Base-by-base conservation (phyloP, 2,329 filamentous ascomycete species). In the Penicillium sp. region DNA sequence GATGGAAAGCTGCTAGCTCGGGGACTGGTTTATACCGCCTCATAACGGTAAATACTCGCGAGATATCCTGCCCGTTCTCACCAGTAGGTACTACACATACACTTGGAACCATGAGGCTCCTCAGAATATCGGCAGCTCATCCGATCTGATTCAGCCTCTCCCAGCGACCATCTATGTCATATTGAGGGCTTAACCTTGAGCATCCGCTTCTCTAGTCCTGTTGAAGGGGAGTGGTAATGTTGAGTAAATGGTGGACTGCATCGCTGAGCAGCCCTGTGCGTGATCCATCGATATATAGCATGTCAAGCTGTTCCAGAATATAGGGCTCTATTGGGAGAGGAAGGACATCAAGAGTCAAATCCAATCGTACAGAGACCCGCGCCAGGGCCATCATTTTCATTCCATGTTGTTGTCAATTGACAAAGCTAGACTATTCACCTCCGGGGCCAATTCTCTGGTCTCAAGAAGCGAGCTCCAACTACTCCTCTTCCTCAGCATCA, bases 401-500 rank as follows among this genome's bases (percentile, higher is more conserved):
- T 58, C 24, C 24, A 27, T 27, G 24, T 18, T 24, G 53, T 40
- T 27, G 36, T 14, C 19, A 43, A 22, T 37, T 13, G 33, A 33
- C 44, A 31, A 31, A 57, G 31, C 31, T 47, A 24, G 22, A 6
- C n/a, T 41, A 39, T 55, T 16, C 14, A 50, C 43, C 31, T 31
- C 31, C 7, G 10, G 31, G 31, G 9, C 7, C 43, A 16, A n/a
- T 10, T 46, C 14, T 9, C 43, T 27, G 16, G 4, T 46, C 22
- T 9, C 6, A 6, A 22, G 16, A 27, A 19, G 44, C 70, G 63
- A 37, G 16, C n/a, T 52, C 18, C 35, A 51, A 27, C 16, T 51
- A 13, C 18, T 18, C 31, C 27, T 61, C 54, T 56, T 75, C 70
- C 31, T 67, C 49, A 14, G 37, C 70, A 56, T 61, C 69, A 56